Conservation (phyloP, 176 grass and related monocot species). For the Eragrostis nindensis region DNA sequence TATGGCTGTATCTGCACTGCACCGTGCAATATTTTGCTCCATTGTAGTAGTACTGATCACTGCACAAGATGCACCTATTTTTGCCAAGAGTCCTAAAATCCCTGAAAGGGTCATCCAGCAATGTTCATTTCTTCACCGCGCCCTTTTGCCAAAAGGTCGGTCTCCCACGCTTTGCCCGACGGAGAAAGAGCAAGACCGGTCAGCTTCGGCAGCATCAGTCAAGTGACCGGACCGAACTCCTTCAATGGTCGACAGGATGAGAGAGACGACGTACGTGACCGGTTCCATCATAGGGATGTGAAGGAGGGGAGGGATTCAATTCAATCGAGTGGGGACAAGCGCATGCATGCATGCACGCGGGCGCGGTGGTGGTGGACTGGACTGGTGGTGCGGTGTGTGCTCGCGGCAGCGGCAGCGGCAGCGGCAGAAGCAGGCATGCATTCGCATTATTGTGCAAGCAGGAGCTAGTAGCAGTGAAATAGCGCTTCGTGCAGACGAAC, state of each 20-base stretch:
- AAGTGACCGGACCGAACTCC: conserved; percentile 27
- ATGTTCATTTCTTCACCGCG: conserved; percentile 5
- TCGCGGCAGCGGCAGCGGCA: background rate
- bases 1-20: too few relatives aligned
- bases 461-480: conserved; percentile 32
- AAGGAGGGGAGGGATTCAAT: conserved; percentile 27
- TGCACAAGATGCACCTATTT: conserved; percentile 22
- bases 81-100: conserved; percentile 37
- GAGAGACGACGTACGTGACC: conserved; percentile 14
- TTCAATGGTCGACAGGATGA: conserved; percentile 9
- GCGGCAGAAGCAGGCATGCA: conserved; percentile 17
- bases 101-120: conserved; percentile 25
- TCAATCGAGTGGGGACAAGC: conserved; percentile 45
- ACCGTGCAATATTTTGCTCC: too few relatives aligned
- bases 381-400: background rate
- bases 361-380: background rate
- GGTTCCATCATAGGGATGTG: conserved; percentile 36
- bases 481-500: conserved; percentile 22
- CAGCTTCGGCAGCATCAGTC: conserved; percentile 17
- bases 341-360: conserved; percentile 36
- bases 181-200: conserved; percentile 26
- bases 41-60: background rate
- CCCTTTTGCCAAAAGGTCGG: background rate
- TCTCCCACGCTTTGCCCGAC: conserved; percentile 11
- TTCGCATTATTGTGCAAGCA: conserved; percentile 53